Evolutionary conservation across 164 flowering plant genomes (phyloP).

Genomic region (Buxus sempervirens): DNA sequence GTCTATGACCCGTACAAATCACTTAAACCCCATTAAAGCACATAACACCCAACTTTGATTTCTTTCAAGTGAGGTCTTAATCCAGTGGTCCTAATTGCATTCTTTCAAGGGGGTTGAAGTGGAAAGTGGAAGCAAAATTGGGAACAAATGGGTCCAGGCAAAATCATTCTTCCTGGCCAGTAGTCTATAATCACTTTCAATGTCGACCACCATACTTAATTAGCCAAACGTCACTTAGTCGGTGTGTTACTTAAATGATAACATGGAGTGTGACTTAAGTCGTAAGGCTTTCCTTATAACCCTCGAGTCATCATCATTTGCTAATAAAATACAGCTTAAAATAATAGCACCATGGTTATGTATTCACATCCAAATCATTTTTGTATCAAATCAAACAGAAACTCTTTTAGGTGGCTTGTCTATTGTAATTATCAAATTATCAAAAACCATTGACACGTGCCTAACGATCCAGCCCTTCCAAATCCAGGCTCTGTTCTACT

Average conservation of each 20-base stretch:
- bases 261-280: constrained; percentile 25
- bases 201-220: constrained; percentile 13
- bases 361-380: no score
- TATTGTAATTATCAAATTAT: no score
- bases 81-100: background rate
- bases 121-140: constrained; percentile 26
- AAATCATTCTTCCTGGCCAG: constrained; percentile 8
- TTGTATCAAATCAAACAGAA: no score
- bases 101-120: constrained; percentile 19
- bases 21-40: no score
- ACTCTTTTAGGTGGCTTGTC: no score
- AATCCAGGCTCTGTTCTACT: no score
- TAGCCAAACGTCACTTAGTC: constrained; percentile 21
- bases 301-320: constrained; percentile 8
- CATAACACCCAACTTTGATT: no score
- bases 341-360: background rate
- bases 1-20: no score
- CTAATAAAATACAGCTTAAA: constrained; percentile 7
- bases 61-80: no score
- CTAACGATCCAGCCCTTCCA: no score
- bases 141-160: constrained; percentile 16
- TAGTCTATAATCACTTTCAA: constrained; percentile 17
- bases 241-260: constrained; percentile 23
- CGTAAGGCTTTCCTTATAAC: constrained; percentile 13
- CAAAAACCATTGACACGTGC: no score